Percentiles rank a stretch among this genome's conserved stretches.
Conservation (phyloP, 805 yeast genomes). For the Babjeviella inositovora region DNA sequence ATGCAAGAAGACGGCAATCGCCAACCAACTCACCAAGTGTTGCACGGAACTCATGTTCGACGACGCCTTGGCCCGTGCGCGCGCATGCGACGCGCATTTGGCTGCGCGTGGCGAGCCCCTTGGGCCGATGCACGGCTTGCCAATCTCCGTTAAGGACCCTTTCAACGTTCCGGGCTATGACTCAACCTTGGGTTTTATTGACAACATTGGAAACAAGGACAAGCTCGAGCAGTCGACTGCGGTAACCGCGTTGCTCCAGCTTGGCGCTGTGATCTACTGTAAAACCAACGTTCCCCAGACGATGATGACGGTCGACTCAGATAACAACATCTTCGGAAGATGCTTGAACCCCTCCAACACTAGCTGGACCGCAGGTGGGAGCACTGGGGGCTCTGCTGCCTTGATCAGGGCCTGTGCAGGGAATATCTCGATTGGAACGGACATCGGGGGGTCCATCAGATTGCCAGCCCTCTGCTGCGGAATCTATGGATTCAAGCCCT, state of each 20-base stretch:
- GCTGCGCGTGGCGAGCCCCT: constrained; percentile 29
- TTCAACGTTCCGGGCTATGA: constrained; percentile 17
- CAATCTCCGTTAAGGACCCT: constrained; percentile 55
- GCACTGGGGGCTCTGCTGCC: constrained; percentile 6
- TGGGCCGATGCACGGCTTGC: constrained; percentile 61
- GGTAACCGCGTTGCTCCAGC: constrained; percentile 14
- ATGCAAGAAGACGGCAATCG: too few species aligned
- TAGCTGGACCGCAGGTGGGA: constrained; percentile 5
- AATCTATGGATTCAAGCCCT: constrained; percentile 5
- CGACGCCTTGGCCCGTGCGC: constrained; percentile 43
- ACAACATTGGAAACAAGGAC: constrained; percentile 13
- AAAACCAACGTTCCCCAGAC: constrained; percentile 27
- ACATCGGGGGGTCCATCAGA: constrained; percentile 7
- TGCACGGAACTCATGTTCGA: constrained; percentile 46
- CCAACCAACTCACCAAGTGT: too few species aligned
- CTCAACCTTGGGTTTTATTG: constrained; percentile 17
- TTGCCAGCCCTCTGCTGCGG: constrained; percentile 5
- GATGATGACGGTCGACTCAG: constrained; percentile 23
- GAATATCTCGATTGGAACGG: constrained; percentile 5
- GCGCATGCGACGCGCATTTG: constrained; percentile 36
- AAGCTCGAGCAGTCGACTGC: constrained; percentile 11
- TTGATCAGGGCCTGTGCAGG: constrained; percentile 4
- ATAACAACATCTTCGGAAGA: constrained; percentile 20
- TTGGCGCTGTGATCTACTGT: constrained; percentile 24
- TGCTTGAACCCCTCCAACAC: constrained; percentile 18